Evolutionary conservation across 208 protist species (phyloP).

Genomic region (Leishmania gerbilli): DNA sequence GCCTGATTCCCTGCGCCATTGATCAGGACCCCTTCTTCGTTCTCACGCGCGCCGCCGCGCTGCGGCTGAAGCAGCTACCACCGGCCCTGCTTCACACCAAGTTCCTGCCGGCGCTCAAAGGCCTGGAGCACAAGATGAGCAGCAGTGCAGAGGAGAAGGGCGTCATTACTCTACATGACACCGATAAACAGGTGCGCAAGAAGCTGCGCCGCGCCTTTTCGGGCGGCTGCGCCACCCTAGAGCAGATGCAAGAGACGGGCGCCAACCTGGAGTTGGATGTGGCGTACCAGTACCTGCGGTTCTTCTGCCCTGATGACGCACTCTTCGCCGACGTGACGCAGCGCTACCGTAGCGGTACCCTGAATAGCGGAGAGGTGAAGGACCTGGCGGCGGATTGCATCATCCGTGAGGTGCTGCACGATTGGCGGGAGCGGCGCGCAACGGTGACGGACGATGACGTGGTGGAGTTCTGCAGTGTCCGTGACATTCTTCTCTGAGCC

Average conservation of each 20-base stretch:
- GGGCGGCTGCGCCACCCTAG: constrained; percentile 94
- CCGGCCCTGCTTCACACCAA: constrained; percentile 96
- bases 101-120: constrained; percentile 98
- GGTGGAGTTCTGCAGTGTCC: constrained; percentile 61
- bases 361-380: constrained; percentile 88
- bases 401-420: constrained; percentile 58
- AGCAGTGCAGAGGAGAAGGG: constrained; percentile 86
- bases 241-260: constrained; percentile 95
- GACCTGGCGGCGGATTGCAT: constrained; percentile 70
- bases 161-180: constrained; percentile 98
- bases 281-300: constrained; percentile 96
- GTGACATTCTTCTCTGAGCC: constrained; percentile 72
- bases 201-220: constrained; percentile 98
- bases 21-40: constrained; percentile 99
- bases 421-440: constrained; percentile 64
- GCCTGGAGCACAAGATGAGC: constrained; percentile 97
- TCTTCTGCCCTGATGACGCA: constrained; percentile 96
- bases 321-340: constrained; percentile 84
- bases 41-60: constrained; percentile 95
- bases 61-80: constrained; percentile 90
- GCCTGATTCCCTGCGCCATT: constrained; percentile 98
- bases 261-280: constrained; percentile 95
- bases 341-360: constrained; percentile 58
- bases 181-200: constrained; percentile 89
- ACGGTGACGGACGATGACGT: constrained; percentile 78